Conservation (phyloP, 345 rosid genomes). For the Salix exigua region DNA sequence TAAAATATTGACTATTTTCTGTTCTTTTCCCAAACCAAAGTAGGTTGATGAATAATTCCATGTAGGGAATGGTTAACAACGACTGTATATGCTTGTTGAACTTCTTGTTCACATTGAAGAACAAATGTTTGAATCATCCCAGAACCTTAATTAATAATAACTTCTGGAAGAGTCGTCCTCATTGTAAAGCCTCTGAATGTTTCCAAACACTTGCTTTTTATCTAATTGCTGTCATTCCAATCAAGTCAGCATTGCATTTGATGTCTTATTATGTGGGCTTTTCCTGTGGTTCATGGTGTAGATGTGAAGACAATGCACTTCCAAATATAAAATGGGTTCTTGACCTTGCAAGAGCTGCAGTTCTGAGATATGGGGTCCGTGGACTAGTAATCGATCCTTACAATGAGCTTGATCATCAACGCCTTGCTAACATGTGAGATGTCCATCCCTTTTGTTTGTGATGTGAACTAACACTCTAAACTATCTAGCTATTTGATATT, state of each 20-base stretch:
- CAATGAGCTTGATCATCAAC: conserved; percentile 99
- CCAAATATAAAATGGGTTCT: conserved; percentile 85
- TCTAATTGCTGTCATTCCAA: not conserved
- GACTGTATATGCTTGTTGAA: not conserved
- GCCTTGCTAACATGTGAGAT: conserved; percentile 65
- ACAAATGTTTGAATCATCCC: not conserved
- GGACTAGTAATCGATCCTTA: conserved; percentile 97
- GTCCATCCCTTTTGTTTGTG: not conserved
- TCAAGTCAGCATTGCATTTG: not conserved
- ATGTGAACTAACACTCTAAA: not conserved
- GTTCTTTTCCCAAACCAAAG: not conserved
- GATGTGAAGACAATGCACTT: conserved; percentile 89
- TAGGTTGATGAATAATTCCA: not conserved
- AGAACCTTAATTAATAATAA: not conserved
- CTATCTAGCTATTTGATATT: not conserved
- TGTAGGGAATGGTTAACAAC: not conserved
- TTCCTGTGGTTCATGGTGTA: conserved; percentile 23
- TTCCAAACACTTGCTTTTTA: not conserved
- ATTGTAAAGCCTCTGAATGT: not conserved
- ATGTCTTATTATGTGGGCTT: conserved; percentile 2
- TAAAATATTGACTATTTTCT: not conserved
- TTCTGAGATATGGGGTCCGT: conserved; percentile 82
- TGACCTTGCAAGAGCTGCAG: conserved; percentile 82
- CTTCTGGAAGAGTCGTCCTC: not conserved
- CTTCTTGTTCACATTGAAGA: not conserved